Base-by-base conservation (phyloP, 1,284 basidiomycete genomes). In the Trametes hirsuta region DNA sequence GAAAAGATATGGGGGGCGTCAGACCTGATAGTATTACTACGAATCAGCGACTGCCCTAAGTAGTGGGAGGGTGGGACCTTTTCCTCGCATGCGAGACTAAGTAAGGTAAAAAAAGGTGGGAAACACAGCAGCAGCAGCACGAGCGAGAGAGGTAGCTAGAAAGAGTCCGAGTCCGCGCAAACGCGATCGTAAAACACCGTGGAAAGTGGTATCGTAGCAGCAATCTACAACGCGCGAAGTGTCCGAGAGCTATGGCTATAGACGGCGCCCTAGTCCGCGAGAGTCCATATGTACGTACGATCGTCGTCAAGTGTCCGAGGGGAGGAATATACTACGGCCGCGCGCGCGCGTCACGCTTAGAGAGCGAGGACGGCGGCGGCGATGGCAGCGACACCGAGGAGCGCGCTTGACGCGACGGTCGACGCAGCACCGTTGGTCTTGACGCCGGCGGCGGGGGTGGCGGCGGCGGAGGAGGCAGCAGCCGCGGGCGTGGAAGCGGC, bases 311-410 rank as follows among this genome's bases (percentile, higher is more conserved):
- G 52, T 34, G 45, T 49, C 46, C 49, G 49, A 39, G 15, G 46
- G 47, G 30, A 52, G 21, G 50, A 47, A 18, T 37, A 46, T 30
- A n/a, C 47, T 22, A 15, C 25, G 30, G 8, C 18, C 18, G 18
- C 1, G 30, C 30, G 5, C 30, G 30, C 30, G 30, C 30, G 41
- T 39, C 41, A 47, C 61, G 62, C 72, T 80, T 78, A 88, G 63
- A 88, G 76, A 65, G 82, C 78, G 69, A 87, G 78, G 76, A 84
- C 77, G 45, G 82, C 81, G 42, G 81, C 84, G 40, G 79, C 71
- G 63, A 83, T 74, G 45, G 81, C 84, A 48, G 79, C 78, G 41
- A 81, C 69, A 58, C 76, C 83, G 59, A 87, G 77, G 46, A 82
- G 69, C 25, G 78, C 73, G 64, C 78, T 76, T 36, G 86, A 81